Evolutionary conservation across 352 stramenopile genomes (phyloP), one percentile per base, ranked within the genome.

Genomic region (Phytopythium montanum): DNA sequence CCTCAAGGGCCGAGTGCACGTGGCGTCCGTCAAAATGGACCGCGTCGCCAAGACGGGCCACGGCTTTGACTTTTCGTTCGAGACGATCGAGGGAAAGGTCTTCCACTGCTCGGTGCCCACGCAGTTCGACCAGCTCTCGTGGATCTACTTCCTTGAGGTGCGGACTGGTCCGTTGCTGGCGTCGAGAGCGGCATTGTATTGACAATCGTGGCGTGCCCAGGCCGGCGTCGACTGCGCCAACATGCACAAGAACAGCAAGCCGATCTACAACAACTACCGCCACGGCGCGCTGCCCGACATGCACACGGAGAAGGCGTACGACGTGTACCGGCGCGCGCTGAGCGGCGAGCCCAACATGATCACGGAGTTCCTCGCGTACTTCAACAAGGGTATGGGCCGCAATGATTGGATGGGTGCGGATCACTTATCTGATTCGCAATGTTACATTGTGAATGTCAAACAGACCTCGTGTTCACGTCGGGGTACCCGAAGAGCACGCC

Each of bases 91-190:
- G 58, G 80, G 85, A 45, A 95, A 95, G 63, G 78, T 85, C 10
- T 95, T 95, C 56, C 73, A 93, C 59, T 92, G 86, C 60, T 86
- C 70, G 6, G 82, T 89, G 29, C 81, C 84, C 6, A 95, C 84
- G 18, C 76, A 94, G 52, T 77, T 91, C 25, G 84, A 94, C 56
- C 87, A 93, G 52, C 64, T 92, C 33, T 72, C 82, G 29, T 95
- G 87, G 87, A 78, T 95, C 39, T 92, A 94, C 60, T 93, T 89
- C 59, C 64, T 95, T 19, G 80, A 95, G 70, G 79, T 88, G 45
- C 34, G 66, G 61, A 12, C 5, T 12, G 3, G 19, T 33, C 23
- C n/a, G 8, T 33, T 19, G 50, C 5, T 25, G 7, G 12, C 13
- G 14, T 16, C 6, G n/a, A 10, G n/a, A 50, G 3, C 8, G 10